Conservation (phyloP, 2,329 filamentous ascomycete genomes). For the Cladosporium halotolerans region DNA sequence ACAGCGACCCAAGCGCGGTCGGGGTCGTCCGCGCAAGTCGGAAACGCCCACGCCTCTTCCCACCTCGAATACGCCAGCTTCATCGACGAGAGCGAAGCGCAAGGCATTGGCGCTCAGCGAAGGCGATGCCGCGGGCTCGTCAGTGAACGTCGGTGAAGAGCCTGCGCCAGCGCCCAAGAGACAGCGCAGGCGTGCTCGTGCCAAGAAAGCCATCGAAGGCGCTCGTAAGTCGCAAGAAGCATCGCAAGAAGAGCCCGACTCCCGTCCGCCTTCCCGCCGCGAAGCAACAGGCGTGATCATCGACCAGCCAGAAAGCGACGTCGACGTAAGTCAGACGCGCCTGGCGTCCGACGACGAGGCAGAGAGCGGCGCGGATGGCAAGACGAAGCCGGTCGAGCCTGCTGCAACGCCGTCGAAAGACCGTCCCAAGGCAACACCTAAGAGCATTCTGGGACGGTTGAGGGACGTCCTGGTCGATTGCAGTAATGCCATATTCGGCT, state of each 20-base stretch:
- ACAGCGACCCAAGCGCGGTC: constrained; percentile 19
- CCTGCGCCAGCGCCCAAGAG: constrained; percentile 20
- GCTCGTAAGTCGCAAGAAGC: constrained; percentile 20
- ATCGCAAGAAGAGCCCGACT: constrained; percentile 17
- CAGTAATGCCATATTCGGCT: constrained; percentile 53
- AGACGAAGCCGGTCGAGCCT: background rate
- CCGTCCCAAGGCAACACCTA: constrained; percentile 25
- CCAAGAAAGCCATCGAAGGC: constrained; percentile 10
- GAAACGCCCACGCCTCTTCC: constrained; percentile 14
- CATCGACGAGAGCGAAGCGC: constrained; percentile 21
- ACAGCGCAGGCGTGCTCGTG: constrained; percentile 3
- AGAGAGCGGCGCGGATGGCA: background rate
- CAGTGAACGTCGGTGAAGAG: constrained; percentile 12
- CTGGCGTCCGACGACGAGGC: background rate
- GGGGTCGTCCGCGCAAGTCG: constrained; percentile 24
- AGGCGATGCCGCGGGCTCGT: constrained; percentile 2
- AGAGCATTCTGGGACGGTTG: constrained; percentile 50
- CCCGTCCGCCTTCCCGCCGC: background rate
- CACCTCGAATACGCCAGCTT: constrained; percentile 6
- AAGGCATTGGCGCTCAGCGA: constrained; percentile 22
- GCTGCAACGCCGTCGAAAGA: constrained; percentile 12
- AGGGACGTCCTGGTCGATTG: constrained; percentile 54
- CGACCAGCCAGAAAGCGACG: background rate
- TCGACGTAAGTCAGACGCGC: constrained; percentile 2
- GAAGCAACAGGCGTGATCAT: constrained; percentile 4